phyloP scores from a whole-genome alignment of 2,329 filamentous ascomycete species.

The Salinomyces thailandicus region DNA sequence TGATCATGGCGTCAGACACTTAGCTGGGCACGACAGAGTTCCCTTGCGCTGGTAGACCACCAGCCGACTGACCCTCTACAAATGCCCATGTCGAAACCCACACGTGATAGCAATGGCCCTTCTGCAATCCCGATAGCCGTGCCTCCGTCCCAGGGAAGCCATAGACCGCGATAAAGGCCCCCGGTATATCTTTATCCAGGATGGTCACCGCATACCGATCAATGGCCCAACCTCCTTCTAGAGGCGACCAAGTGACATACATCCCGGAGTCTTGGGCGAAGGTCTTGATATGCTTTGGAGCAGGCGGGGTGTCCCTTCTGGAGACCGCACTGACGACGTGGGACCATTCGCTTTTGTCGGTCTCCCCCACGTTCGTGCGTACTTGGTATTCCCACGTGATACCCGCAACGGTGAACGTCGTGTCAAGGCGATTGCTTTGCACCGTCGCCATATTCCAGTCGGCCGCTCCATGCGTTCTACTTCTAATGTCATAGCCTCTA shows the following conservation, averaged over 20 bases:
- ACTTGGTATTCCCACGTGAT: background rate
- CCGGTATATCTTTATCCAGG: background rate
- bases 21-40: too few relatives aligned
- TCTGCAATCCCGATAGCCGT: background rate
- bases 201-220: background rate
- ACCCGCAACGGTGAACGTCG: background rate
- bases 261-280: background rate
- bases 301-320: background rate
- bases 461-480: background rate
- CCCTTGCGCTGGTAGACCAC: background rate
- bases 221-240: background rate
- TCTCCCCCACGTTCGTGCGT: background rate
- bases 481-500: background rate
- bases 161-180: background rate
- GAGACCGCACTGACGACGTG: background rate
- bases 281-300: background rate
- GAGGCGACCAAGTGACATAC: background rate
- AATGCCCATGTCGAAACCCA: background rate
- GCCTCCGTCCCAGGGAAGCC: background rate
- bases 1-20: too few relatives aligned
- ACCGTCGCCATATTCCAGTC: background rate
- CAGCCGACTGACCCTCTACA: background rate
- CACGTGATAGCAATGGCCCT: background rate
- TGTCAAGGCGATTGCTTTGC: background rate
- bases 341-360: background rate